Conservation (phyloP, 2,329 filamentous ascomycete genomes). For the Xylariaceae sp. region DNA sequence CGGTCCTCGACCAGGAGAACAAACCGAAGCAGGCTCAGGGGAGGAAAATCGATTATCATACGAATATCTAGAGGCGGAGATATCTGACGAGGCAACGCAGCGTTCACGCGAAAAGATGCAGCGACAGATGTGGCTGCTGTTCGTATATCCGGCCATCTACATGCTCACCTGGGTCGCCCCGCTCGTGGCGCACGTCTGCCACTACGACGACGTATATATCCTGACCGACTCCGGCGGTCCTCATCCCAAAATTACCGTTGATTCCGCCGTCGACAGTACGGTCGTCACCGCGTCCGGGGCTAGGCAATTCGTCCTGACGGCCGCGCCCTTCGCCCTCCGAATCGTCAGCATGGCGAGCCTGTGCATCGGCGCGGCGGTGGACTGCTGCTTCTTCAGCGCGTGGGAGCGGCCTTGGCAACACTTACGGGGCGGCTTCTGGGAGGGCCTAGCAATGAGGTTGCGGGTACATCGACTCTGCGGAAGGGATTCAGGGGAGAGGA, state of each 20-base stretch:
- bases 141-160: slow-evolving; percentile 72
- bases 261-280: not conserved
- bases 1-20: not conserved
- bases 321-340: slow-evolving; percentile 51
- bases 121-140: slow-evolving; percentile 64
- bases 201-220: slow-evolving; percentile 40
- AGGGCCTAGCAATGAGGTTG: slow-evolving; percentile 24
- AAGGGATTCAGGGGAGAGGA: slow-evolving; percentile 34
- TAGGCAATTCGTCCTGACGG: not conserved
- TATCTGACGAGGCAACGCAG: slow-evolving; percentile 31
- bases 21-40: not conserved
- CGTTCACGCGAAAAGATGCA: slow-evolving; percentile 51
- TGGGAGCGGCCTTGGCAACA: slow-evolving; percentile 68
- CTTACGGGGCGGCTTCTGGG: slow-evolving; percentile 36
- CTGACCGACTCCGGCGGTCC: not conserved
- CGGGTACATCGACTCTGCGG: slow-evolving; percentile 17
- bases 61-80: slow-evolving; percentile 21
- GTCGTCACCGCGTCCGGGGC: not conserved
- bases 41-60: slow-evolving; percentile 5
- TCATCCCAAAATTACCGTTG: not conserved
- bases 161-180: slow-evolving; percentile 67
- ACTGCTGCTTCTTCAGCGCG: slow-evolving; percentile 61
- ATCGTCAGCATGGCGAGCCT: slow-evolving; percentile 53
- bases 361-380: slow-evolving; percentile 59
- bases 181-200: slow-evolving; percentile 58